These are phyloP conservation scores for Metarhizium robertsii DNA, from an alignment of 2,329 filamentous ascomycete genomes.

Conservation along the genomic window DNA sequence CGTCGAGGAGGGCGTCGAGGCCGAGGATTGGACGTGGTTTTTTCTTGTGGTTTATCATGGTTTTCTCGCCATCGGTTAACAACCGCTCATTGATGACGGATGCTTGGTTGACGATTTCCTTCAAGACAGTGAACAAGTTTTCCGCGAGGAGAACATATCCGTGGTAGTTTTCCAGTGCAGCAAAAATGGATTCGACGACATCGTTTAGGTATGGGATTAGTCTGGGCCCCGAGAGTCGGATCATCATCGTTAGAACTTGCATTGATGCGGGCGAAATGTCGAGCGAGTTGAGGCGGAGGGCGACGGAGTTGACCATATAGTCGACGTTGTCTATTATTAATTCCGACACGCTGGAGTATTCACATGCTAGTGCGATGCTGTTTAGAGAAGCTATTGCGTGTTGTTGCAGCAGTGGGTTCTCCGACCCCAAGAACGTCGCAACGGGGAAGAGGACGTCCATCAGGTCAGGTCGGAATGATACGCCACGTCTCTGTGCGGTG, in stretches of 20 bases:
- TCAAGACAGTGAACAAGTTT: slow-evolving; percentile 71
- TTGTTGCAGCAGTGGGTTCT: slow-evolving; percentile 55
- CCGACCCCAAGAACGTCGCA: slow-evolving; percentile 76
- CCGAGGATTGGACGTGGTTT: slow-evolving; percentile 19
- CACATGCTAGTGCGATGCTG: slow-evolving; percentile 64
- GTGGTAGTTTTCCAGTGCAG: slow-evolving; percentile 88
- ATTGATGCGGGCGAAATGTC: slow-evolving; percentile 88
- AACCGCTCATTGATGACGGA: slow-evolving; percentile 47
- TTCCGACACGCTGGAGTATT: slow-evolving; percentile 63
- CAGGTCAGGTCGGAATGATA: slow-evolving; percentile 71
- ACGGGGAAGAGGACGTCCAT: slow-evolving; percentile 88
- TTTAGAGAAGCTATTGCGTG: slow-evolving; percentile 83
- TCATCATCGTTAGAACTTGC: slow-evolving; percentile 89
- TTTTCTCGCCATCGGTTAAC: slow-evolving; percentile 29
- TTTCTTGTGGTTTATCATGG: slow-evolving; percentile 34
- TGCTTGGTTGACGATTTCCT: slow-evolving; percentile 75
- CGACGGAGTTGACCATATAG: slow-evolving; percentile 91
- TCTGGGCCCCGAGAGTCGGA: slow-evolving; percentile 70
- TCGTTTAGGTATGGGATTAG: slow-evolving; percentile 88
- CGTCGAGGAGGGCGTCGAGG: slow-evolving; percentile 38
- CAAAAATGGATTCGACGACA: slow-evolving; percentile 82
- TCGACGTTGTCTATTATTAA: slow-evolving; percentile 88
- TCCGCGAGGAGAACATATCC: slow-evolving; percentile 84
- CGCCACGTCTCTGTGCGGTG: slow-evolving; percentile 56
- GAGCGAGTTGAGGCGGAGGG: slow-evolving; percentile 79